Percentiles rank a stretch among this genome's conserved stretches.
phyloP scores from a whole-genome alignment of 1,139 yeast genomes.

The Protomyces arabidopsidicola region DNA sequence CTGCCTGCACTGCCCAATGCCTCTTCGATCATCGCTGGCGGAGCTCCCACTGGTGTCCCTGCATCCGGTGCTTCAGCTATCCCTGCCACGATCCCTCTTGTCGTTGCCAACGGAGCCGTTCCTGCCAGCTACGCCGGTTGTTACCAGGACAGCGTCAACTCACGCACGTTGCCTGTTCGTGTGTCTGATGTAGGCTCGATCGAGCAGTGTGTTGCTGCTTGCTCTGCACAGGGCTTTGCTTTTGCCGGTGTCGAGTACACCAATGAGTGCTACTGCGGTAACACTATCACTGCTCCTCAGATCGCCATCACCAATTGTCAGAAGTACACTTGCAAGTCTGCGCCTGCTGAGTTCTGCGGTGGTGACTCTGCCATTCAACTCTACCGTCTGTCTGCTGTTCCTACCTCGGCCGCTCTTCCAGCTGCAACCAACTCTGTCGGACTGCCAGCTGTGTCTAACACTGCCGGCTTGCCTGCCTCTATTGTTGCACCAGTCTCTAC shows the following conservation, averaged over 20 bases:
- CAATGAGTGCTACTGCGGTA: conserved; percentile 7
- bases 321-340: not conserved
- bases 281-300: not conserved
- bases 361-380: not conserved
- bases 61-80: not conserved
- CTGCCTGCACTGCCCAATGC: not conserved
- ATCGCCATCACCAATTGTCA: not conserved
- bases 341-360: not conserved
- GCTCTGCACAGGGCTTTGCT: not conserved
- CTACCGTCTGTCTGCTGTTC: not conserved
- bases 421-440: not conserved
- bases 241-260: conserved; percentile 5
- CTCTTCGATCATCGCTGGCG: not conserved
- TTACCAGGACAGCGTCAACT: not conserved
- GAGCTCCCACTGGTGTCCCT: not conserved
- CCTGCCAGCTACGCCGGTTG: conserved; percentile 1
- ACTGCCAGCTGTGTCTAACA: not conserved
- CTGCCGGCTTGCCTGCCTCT: not conserved
- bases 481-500: not conserved
- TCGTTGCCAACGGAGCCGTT: not conserved
- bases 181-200: not conserved
- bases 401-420: not conserved
- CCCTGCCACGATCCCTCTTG: not conserved
- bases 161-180: not conserved
- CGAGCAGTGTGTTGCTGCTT: not conserved